Evolutionary conservation across 306 rosid species (phyloP), one percentile per base, ranked within the genome.

Genomic region (Abrus pulchellus): DNA sequence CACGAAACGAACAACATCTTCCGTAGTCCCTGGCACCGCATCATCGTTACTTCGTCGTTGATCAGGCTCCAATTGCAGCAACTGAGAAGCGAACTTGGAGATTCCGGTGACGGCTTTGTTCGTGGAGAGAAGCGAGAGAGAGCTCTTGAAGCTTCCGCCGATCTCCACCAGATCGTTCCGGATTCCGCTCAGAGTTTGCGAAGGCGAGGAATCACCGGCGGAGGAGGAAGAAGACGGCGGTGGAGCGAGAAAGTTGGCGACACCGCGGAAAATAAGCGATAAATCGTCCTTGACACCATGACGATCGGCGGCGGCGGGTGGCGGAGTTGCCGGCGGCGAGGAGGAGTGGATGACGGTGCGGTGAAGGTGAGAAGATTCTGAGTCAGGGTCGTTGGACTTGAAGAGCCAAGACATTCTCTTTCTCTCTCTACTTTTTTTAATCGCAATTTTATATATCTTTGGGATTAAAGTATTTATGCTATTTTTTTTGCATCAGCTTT

Each of bases 161-260:
- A 95, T 93, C 85, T 95, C 99, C 81, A 68, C 92, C 7, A 95
- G 93, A 89, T 95, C 99, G 89, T 87, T 95, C 36, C 91, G 89
- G 68, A 95, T 87, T 65, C 99, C 99, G 2, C 78, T 13, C 44
- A 95, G 80, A 65, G 89, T 75, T 75, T 59, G 88, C 44, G 84
- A 64, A 43, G 86, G 38, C 9, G 66, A 10, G 48, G 86, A 80
- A 14, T 47, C 82, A 9, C 10, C 85, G n/a, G 83, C 53, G 45
- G 83, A 3, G 43, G 80, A 50, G n/a, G 84, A 53, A 3, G 88
- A 27, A 3, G 76, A n/a, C 9, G 97, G 97, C 20, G 93, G 96
- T 1, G 98, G 97, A 76, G 96, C 97, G 38, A 95, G 91, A 83
- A 95, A 95, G 83, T 87, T 83, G 52, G 96, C 96, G 47, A 95